Evolutionary conservation across 2,329 filamentous ascomycete species (phyloP), one percentile per base, ranked within the genome.

Genomic region (Zymoseptoria brevis): DNA sequence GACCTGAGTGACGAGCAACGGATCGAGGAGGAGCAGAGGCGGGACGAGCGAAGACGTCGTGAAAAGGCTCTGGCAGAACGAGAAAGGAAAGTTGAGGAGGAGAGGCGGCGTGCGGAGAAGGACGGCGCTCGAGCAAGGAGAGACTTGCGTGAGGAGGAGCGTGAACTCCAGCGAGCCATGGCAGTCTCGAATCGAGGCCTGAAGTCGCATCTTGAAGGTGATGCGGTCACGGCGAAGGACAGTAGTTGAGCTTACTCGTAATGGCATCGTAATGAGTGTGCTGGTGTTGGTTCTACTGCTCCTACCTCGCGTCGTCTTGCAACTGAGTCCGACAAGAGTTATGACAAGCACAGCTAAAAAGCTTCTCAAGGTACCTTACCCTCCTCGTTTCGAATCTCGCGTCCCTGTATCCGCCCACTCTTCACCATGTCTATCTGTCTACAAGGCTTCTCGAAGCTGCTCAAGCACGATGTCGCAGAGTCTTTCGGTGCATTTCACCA

Each of bases 1-100:
- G 76, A 54, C 80, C 83, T 60, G 80, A 81, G 30, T 76, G 82
- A 59, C 81, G 83, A 61, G 79, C 79, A 54, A 74, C 62, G 56
- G 24, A 74, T 24, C 75, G 74, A 64, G 16, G 62, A 62, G 19
- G 66, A 64, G 16, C 66, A 60, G 55, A 64, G 65, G 51, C 63
- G 58, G 8, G 62, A 67, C 4, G 65, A 68, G 22, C 50, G 61
- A 21, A 60, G 55, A 22, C 59, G 64, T 22, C 62, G 64, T n/a
- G 61, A 63, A 45, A 58, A 64, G 41, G 64, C 63, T 3, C 53
- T 66, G 55, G 65, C 64, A 3, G 63, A 65, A 52, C 63, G 64
- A 19, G 60, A 64, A 51, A 60, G 62, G n/a, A 55, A 64, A 45
- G 65, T 67, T n/a, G 58, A 63, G n/a, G 64, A 64, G 30, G 64